phyloP scores from a whole-genome alignment of 768 basidiomycete species.

The Pleurotus djamor region DNA sequence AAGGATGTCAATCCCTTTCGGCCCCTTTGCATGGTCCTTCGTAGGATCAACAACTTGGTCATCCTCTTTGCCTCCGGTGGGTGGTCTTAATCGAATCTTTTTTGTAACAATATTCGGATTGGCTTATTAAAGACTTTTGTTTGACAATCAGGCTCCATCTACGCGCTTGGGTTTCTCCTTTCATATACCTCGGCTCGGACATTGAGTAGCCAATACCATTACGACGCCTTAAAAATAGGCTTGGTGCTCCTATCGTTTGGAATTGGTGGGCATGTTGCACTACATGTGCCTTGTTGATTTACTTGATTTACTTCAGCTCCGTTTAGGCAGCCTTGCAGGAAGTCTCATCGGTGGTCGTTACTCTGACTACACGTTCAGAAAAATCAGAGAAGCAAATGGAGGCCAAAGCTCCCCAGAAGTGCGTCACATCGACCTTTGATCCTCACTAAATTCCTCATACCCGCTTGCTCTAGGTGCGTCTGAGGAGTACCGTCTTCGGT shows the following conservation, averaged over 20 bases:
- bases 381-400: slow-evolving; percentile 34
- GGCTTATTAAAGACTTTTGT: background rate
- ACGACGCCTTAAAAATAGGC: slow-evolving; percentile 69
- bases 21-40: slow-evolving; percentile 57
- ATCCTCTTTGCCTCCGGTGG: slow-evolving; percentile 67
- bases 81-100: no score
- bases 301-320: no score
- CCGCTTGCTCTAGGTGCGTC: slow-evolving; percentile 57
- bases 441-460: no score
- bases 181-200: slow-evolving; percentile 76
- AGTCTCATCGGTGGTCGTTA: slow-evolving; percentile 43
- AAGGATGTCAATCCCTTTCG: slow-evolving; percentile 75
- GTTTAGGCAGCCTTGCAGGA: slow-evolving; percentile 38
- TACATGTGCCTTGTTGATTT: no score
- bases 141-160: slow-evolving; percentile 52
- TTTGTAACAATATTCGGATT: no score
- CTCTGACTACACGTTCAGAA: slow-evolving; percentile 38
- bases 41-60: slow-evolving; percentile 62
- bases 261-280: no score
- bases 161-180: slow-evolving; percentile 69
- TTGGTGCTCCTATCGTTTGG: slow-evolving; percentile 78
- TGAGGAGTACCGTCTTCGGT: slow-evolving; percentile 58
- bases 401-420: slow-evolving; percentile 64
- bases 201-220: slow-evolving; percentile 59
- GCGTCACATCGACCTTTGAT: no score